These are phyloP conservation scores for Xylaria cubensis DNA, from an alignment of 495 filamentous ascomycete species.

Conservation along the genomic window DNA sequence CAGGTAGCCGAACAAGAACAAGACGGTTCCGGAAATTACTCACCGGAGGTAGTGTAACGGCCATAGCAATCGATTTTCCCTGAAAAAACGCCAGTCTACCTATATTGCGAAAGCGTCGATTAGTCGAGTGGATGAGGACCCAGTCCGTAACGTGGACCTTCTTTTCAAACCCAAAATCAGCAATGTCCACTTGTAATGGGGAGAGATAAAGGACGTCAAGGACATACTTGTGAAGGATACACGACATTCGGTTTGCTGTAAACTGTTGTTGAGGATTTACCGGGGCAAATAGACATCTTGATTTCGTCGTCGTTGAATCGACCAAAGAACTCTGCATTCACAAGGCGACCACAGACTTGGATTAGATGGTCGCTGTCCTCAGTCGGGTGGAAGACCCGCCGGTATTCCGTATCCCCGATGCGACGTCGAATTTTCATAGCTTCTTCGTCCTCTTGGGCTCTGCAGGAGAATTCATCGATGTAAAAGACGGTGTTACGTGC, in stretches of 20 bases:
- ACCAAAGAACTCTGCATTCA: not conserved
- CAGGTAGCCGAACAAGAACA: not conserved
- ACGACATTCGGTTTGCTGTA: not conserved
- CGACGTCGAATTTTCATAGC: not conserved
- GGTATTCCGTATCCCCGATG: not conserved
- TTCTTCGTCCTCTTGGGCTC: not conserved
- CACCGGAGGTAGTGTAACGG: not conserved
- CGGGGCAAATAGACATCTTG: not conserved
- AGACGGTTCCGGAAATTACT: not conserved
- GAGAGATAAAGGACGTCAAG: not conserved
- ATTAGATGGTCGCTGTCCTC: not conserved
- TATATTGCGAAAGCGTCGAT: not conserved
- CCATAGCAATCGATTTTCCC: slow-evolving; percentile 3
- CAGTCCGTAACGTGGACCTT: slow-evolving; percentile 5
- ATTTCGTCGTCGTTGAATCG: not conserved
- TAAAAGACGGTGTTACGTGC: not conserved
- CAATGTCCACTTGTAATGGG: not conserved
- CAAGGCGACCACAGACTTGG: not conserved
- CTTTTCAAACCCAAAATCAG: not conserved
- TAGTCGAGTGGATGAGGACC: slow-evolving; percentile 8
- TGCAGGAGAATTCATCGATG: not conserved
- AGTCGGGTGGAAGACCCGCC: not conserved
- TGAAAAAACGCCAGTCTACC: not conserved
- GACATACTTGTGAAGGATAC: not conserved
- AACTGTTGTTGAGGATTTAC: not conserved